Evolutionary conservation across 768 basidiomycete genomes (phyloP), one percentile per base, ranked within the genome.

Genomic region (Termitomyces sp.): DNA sequence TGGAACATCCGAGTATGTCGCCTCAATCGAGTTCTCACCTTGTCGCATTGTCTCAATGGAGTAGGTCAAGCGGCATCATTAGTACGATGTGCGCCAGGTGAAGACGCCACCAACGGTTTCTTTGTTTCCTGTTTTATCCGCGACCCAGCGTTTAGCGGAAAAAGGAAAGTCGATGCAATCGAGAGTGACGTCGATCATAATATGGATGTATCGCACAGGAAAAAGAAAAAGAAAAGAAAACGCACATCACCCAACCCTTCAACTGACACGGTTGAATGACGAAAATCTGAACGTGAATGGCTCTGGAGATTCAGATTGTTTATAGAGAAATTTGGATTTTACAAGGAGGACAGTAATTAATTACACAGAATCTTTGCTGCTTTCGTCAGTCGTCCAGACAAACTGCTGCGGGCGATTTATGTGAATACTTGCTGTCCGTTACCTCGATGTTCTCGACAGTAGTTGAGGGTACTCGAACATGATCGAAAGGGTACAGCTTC

Each of bases 51-150:
- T 57, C 44, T 60, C 27, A 54, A 18, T 22, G 33, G 49, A 48
- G 57, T 16, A 88, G 87, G 69, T 22, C 70, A 83, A 59, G 87
- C 89, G 5, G 71, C 75, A 4, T 84, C 85, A 12, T 69, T 91
- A 20, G 66, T 94, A 30, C 84, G 92, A 18, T 93, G 91, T 69
- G 80, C 81, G 30, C 86, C 92, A 15, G 85, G 86, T 55, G 91
- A 89, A 60, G 95, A 98, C 67, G 84, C 82, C 39, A 94, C 92
- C 13, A 98, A 98, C 67, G 97, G 97, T 0, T 99, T 99, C 77
- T 99, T 99, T 66, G 95, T 99, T 24, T 87, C 92, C n/a, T 97
- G 91, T 70, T 95, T 98, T 69, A 76, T 93, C 33, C 76, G 70
- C 54, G 42, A 34, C 24, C 27, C 16, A 18, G 49, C 58, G 39